Base-by-base conservation (phyloP, 2,329 filamentous ascomycete species). In the Microsporum audouinii region DNA sequence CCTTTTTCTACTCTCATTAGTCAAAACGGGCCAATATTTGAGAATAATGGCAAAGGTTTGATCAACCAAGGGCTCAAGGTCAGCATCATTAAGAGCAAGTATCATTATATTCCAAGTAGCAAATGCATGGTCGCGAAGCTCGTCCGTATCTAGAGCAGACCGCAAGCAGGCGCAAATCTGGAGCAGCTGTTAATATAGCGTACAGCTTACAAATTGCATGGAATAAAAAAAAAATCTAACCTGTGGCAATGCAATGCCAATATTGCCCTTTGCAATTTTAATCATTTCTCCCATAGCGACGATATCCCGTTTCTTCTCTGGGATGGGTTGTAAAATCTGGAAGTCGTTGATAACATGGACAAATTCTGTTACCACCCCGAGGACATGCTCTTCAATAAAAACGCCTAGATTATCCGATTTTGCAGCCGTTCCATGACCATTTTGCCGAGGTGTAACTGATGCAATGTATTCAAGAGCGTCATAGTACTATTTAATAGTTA, bases 141-240 rank as follows among this genome's bases (percentile, higher is more conserved):
- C 82, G 51, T 85, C 80, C 58, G 88, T 83, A 14, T 87, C 81
- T 63, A 97, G 82, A 0, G 91, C 91, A 27, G 90, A 91, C 64
- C 95, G 85, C 10, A 99, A 78, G 70, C 89, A 96, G n/a, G 92
- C 91, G 66, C 90, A 90, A 61, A 97, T 92, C 85, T 92, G 4
- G 17, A 68, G 60, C 68, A 38, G 41, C 39, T 53, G 38, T 57
- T 38, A 12, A 23, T 23, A 23, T 23, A 43, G 39, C 6, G 4
- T 14, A 43, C 14, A n/a, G 59, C 65, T 29, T 63, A 41, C 5
- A 45, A n/a, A 60, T 62, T 65, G 61, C 45, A 47, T 51, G 33
- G 55, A 62, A 31, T 43, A 41, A n/a, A 27, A 58, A 14, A 43
- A 7, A 38, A 51, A 59, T 73, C 79, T 66, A 73, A 90, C 88